Percentiles rank a stretch among this genome's conserved stretches.
phyloP scores from a whole-genome alignment of 768 basidiomycete genomes.

The Austroboletus festivus region DNA sequence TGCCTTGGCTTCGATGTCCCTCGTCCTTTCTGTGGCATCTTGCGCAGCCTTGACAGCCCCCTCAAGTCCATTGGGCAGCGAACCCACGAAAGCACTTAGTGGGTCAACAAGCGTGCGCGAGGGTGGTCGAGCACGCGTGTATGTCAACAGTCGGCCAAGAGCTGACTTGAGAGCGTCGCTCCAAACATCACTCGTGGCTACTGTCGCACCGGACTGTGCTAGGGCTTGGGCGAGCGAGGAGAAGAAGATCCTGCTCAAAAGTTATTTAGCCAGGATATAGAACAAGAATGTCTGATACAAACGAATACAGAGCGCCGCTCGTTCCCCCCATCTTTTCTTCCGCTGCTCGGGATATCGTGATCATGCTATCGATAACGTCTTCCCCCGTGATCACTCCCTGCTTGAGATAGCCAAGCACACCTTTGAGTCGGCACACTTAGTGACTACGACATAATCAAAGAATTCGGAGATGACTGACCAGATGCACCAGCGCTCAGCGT shows the following conservation, averaged over 20 bases:
- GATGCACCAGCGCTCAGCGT: constrained; percentile 74
- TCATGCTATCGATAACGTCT: constrained; percentile 63
- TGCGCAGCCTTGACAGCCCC: constrained; percentile 58
- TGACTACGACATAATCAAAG: neutral
- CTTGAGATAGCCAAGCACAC: constrained; percentile 56
- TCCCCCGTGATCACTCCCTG: constrained; percentile 55
- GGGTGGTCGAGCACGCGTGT: constrained; percentile 86
- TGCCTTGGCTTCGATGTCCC: constrained; percentile 75
- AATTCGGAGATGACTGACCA: constrained; percentile 37
- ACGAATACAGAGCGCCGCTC: constrained; percentile 90
- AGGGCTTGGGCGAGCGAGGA: constrained; percentile 79
- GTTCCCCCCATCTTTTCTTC: constrained; percentile 91
- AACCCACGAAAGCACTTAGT: constrained; percentile 67
- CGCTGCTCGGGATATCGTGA: constrained; percentile 67
- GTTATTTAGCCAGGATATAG: neutral
- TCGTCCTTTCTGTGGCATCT: constrained; percentile 71
- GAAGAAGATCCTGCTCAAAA: constrained; percentile 73
- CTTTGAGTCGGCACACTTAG: constrained; percentile 33
- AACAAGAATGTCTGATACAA: constrained; percentile 29
- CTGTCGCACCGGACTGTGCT: constrained; percentile 33
- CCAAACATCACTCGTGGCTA: constrained; percentile 54
- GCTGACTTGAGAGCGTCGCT: constrained; percentile 53
- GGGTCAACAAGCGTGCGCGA: constrained; percentile 94
- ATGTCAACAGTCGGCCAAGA: constrained; percentile 63
- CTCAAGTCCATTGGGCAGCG: constrained; percentile 35